Conservation (phyloP, 257 asterid species). For the Forsythia viridissima region DNA sequence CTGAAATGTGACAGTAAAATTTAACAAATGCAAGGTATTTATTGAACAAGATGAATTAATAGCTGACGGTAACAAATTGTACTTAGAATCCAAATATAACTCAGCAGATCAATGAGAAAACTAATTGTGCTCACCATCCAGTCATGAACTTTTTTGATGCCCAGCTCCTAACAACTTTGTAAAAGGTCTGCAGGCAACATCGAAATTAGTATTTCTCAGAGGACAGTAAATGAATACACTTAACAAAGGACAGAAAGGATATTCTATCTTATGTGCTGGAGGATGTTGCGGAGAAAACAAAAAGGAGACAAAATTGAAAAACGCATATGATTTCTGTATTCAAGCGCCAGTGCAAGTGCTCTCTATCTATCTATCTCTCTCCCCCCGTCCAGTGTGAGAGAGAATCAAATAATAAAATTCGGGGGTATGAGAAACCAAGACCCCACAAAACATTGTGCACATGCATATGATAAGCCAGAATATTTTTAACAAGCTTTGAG, state of each 20-base stretch:
- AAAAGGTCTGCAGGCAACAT: conserved; percentile 10
- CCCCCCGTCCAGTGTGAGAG: no score
- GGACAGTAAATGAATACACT: not conserved
- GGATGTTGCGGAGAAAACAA: not conserved
- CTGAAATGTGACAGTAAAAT: not conserved
- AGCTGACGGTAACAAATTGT: not conserved
- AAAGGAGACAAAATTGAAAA: not conserved
- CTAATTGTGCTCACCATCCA: conserved; percentile 6
- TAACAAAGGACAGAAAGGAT: not conserved
- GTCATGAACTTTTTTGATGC: conserved; percentile 16
- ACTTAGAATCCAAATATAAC: not conserved
- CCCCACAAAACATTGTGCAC: no score
- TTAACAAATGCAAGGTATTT: not conserved
- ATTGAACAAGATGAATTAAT: not conserved
- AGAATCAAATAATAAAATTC: no score
- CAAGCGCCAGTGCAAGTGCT: not conserved
- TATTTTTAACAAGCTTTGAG: not conserved
- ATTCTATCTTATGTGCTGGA: not conserved
- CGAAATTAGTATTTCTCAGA: not conserved
- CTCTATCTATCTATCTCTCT: no score
- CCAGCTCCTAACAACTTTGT: conserved; percentile 18
- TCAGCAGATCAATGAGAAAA: not conserved
- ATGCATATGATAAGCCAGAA: no score
- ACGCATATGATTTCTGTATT: not conserved
- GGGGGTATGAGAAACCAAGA: no score